phyloP scores from a whole-genome alignment of 257 asterid species.

The Solanum boliviense region DNA sequence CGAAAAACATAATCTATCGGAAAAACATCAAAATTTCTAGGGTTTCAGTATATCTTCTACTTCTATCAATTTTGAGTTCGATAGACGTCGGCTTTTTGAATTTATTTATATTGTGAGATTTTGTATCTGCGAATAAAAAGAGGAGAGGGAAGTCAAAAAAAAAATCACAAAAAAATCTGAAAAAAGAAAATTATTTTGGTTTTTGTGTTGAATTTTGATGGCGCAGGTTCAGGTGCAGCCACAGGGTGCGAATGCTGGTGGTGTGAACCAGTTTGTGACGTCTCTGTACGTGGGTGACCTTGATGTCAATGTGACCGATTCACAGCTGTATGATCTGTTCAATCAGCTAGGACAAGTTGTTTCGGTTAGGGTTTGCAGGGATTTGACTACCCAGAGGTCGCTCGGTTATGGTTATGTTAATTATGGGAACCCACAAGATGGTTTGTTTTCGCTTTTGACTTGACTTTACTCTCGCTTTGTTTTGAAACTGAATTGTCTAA shows the following conservation, averaged over 20 bases:
- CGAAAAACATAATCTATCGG: slow-evolving; percentile 21
- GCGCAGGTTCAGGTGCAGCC: slow-evolving; percentile 78
- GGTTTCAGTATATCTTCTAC: slow-evolving; percentile 15
- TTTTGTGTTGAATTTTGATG: slow-evolving; percentile 33
- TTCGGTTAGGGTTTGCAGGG: slow-evolving; percentile 91
- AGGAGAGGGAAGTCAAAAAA: slow-evolving; percentile 82
- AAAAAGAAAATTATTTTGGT: slow-evolving; percentile 9
- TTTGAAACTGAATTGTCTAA: background rate
- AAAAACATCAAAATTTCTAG: slow-evolving; percentile 14
- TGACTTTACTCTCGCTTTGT: background rate
- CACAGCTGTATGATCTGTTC: slow-evolving; percentile 83
- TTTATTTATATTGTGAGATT: background rate
- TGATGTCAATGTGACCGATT: slow-evolving; percentile 62
- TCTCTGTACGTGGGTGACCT: slow-evolving; percentile 91
- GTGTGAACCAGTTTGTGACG: slow-evolving; percentile 52
- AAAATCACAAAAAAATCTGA: slow-evolving; percentile 12
- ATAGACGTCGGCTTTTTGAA: background rate
- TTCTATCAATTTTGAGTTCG: slow-evolving; percentile 2
- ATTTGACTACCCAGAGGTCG: slow-evolving; percentile 55
- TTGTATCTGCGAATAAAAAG: slow-evolving; percentile 45
- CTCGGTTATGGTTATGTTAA: slow-evolving; percentile 95
- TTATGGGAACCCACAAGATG: slow-evolving; percentile 65
- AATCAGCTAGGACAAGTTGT: slow-evolving; percentile 81
- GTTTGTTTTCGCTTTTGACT: slow-evolving; percentile 24
- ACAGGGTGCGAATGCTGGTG: slow-evolving; percentile 33